phyloP scores from a whole-genome alignment of 345 rosid species.

The Sisymbrium altissimum region DNA sequence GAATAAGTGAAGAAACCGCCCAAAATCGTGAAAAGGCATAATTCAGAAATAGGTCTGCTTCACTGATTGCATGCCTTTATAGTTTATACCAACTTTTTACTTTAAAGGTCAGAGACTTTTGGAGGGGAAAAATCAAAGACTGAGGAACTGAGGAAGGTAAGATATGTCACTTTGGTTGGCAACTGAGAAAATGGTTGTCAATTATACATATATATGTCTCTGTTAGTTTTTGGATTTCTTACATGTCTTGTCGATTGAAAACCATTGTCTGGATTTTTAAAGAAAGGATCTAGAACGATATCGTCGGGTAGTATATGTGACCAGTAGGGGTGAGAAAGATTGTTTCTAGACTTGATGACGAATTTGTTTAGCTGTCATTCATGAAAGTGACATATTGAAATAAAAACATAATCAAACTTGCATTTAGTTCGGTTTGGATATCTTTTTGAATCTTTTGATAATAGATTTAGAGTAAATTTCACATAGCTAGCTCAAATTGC shows the following conservation, averaged over 20 bases:
- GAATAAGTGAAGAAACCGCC: not conserved
- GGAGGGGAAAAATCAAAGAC: constrained; percentile 12
- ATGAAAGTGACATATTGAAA: not conserved
- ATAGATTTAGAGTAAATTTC: not conserved
- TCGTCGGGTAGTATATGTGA: not conserved
- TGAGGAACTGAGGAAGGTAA: constrained; percentile 23
- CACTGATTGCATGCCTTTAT: constrained; percentile 24
- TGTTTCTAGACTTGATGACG: not conserved
- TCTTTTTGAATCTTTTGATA: not conserved
- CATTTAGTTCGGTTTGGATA: not conserved
- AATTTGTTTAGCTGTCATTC: constrained; percentile 4
- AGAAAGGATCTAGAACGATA: not conserved
- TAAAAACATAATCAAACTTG: not conserved
- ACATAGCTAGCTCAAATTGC: not conserved
- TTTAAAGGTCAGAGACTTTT: constrained; percentile 24
- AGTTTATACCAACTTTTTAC: constrained; percentile 4
- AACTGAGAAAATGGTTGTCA: constrained; percentile 21
- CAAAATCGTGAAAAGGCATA: not conserved
- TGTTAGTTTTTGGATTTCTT: constrained; percentile 15
- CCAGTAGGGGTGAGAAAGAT: not conserved
- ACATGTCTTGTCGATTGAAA: constrained; percentile 21
- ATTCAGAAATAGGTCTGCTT: constrained; percentile 8
- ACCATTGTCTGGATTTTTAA: constrained; percentile 9
- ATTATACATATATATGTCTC: not conserved
- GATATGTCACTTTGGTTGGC: constrained; percentile 27